Evolutionary conservation across 805 yeast species (phyloP).

Genomic region (Cyberlindnera americana): DNA sequence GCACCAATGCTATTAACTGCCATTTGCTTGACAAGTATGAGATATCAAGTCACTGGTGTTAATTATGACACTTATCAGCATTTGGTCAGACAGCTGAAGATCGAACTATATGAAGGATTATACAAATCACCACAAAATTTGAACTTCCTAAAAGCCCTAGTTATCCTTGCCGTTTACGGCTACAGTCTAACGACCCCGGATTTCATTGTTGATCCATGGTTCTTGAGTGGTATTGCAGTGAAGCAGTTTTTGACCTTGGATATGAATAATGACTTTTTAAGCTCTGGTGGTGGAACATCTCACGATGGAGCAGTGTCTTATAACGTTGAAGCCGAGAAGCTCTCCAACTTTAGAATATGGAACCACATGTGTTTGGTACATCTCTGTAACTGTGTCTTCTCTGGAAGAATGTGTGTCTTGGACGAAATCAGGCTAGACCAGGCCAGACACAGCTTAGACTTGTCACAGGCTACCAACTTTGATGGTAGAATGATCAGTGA

Average conservation of each 20-base stretch:
- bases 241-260: slow-evolving; percentile 57
- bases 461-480: slow-evolving; percentile 64
- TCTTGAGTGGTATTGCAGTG: slow-evolving; percentile 60
- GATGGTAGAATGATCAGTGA: slow-evolving; percentile 84
- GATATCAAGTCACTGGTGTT: slow-evolving; percentile 36
- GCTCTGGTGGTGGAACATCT: slow-evolving; percentile 19
- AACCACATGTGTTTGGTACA: slow-evolving; percentile 70
- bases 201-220: slow-evolving; percentile 66
- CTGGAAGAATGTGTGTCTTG: slow-evolving; percentile 61
- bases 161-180: slow-evolving; percentile 62
- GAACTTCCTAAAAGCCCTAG: slow-evolving; percentile 67
- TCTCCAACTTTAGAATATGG: slow-evolving; percentile 62
- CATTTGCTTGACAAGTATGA: slow-evolving; percentile 58
- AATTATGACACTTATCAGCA: slow-evolving; percentile 28
- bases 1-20: slow-evolving; percentile 66
- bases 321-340: slow-evolving; percentile 28
- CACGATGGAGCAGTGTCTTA: slow-evolving; percentile 5
- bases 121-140: slow-evolving; percentile 45
- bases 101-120: slow-evolving; percentile 29
- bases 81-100: slow-evolving; percentile 37
- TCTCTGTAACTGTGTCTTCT: slow-evolving; percentile 57
- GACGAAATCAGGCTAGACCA: slow-evolving; percentile 58
- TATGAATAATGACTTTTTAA: slow-evolving; percentile 24
- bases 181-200: slow-evolving; percentile 52
- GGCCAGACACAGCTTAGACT: slow-evolving; percentile 53